Evolutionary conservation across 441 rosid species (phyloP), one percentile per base, ranked within the genome.

Genomic region (Flueggea neowawraea): DNA sequence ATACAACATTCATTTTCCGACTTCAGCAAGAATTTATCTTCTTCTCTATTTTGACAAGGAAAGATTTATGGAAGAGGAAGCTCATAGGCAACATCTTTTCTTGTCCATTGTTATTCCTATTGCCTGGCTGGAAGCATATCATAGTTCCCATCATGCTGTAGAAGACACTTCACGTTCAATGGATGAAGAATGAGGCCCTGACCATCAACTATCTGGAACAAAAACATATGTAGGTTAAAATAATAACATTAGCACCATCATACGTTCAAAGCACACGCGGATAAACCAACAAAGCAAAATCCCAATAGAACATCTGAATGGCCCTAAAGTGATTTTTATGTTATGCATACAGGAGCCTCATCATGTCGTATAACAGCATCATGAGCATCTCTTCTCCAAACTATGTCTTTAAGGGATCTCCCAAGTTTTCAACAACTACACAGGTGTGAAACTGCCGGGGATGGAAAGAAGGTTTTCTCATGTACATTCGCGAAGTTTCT

Each of bases 381-480:
- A 80, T 95, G 96, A 63, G 91, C 77, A 71, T 95, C 99, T 91
- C 99, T 67, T 81, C 61, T 44, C 97, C 96, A 54, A 91, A 89
- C 71, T 82, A 72, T 12, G 99, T 91, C 78, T 91, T 91, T 31
- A 95, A 70, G 54, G 91, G 81, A 79, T 95, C 99, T 65, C 98
- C 97, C 6, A 98, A 95, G 69, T 95, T 95, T 54, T 98, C 99
- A 60, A 95, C 97, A 52, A 91, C 97, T 0, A 96, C 99, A 76
- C 99, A 95, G 16, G 76, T 86, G 62, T 43, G 84, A 75, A 95
- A 95, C 60, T 95, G 97, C 48, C 84, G 13, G 13, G 99, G 95
- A 55, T 55, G 89, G 71, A 87, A 91, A 65, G 97, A 97, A 11
- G 99, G 96, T 57, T 78, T 88, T 1, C 28, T 22, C 28, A 22